These are phyloP conservation scores for Mycena latifolia DNA, from an alignment of 768 basidiomycete species.

Conservation along the genomic window DNA sequence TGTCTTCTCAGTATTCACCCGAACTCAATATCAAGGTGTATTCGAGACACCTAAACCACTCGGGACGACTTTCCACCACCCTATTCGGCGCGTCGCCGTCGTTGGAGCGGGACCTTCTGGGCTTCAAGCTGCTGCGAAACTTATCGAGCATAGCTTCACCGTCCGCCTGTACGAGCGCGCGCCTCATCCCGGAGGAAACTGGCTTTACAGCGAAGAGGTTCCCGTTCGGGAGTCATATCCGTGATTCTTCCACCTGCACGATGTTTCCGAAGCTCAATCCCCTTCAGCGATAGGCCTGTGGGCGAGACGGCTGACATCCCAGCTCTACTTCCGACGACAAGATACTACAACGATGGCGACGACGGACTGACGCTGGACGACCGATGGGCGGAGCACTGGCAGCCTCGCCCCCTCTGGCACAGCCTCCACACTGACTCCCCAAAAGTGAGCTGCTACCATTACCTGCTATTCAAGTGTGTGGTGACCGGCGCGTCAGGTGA, in stretches of 20 bases:
- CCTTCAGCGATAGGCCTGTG: slow-evolving; percentile 9
- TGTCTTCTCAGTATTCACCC: neutral
- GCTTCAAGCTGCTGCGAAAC: slow-evolving; percentile 31
- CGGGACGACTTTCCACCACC: slow-evolving; percentile 21
- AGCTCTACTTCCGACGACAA: neutral
- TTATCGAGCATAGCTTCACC: slow-evolving; percentile 31
- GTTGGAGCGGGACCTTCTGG: slow-evolving; percentile 33
- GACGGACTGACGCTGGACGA: slow-evolving; percentile 18
- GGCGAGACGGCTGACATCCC: slow-evolving; percentile 7
- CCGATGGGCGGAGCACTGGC: slow-evolving; percentile 24
- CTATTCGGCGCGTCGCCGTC: slow-evolving; percentile 29
- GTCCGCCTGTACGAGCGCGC: slow-evolving; percentile 33
- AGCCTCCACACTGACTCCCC: slow-evolving; percentile 22
- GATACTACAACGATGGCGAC: slow-evolving; percentile 28
- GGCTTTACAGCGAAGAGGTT: slow-evolving; percentile 39
- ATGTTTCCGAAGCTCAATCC: neutral
- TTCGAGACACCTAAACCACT: neutral
- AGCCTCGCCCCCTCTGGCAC: slow-evolving; percentile 26
- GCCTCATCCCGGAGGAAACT: slow-evolving; percentile 38
- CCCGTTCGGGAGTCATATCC: slow-evolving; percentile 35
- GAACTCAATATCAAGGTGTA: neutral
- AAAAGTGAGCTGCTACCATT: neutral
- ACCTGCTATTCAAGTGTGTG: too few relatives aligned
- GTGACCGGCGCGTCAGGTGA: too few relatives aligned
- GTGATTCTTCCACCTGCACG: slow-evolving; percentile 1